Evolutionary conservation across 768 basidiomycete genomes (phyloP).

Genomic region (Lactarius hengduanensis): DNA sequence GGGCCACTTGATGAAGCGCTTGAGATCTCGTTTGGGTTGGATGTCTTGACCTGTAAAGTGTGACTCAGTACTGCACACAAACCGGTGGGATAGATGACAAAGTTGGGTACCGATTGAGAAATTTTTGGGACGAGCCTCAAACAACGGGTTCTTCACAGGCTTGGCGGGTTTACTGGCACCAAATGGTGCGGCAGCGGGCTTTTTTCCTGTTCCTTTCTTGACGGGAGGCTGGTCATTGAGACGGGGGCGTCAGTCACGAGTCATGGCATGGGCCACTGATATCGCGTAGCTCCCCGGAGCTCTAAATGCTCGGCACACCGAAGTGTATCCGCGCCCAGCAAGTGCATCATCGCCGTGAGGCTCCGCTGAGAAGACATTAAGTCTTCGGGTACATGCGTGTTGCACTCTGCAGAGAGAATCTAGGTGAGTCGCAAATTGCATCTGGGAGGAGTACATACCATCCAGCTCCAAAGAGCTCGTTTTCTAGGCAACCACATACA

Average conservation of each 20-base stretch:
- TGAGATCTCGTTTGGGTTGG: slow-evolving; percentile 84
- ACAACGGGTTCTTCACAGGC: slow-evolving; percentile 91
- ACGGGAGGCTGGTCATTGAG: slow-evolving; percentile 92
- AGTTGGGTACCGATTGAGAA: slow-evolving; percentile 83
- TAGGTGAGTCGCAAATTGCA: slow-evolving; percentile 18
- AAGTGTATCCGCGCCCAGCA: slow-evolving; percentile 43
- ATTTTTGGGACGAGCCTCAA: slow-evolving; percentile 87
- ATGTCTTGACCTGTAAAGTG: slow-evolving; percentile 81
- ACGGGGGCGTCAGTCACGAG: slow-evolving; percentile 51
- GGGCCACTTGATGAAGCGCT: slow-evolving; percentile 99
- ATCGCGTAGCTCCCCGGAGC: slow-evolving; percentile 47
- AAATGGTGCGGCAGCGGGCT: slow-evolving; percentile 81
- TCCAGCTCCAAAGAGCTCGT: slow-evolving; percentile 30
- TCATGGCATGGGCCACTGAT: slow-evolving; percentile 35
- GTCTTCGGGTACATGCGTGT: slow-evolving; percentile 11
- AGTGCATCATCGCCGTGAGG: slow-evolving; percentile 42
- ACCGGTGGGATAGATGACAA: neutral
- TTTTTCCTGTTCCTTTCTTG: slow-evolving; percentile 72
- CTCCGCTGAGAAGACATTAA: slow-evolving; percentile 38
- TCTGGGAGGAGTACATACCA: slow-evolving; percentile 32
- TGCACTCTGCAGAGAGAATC: slow-evolving; percentile 8
- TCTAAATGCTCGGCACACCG: slow-evolving; percentile 39
- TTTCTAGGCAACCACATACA: neutral
- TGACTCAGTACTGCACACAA: neutral
- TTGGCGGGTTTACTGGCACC: slow-evolving; percentile 75